Base-by-base conservation (phyloP, 768 basidiomycete species). In the Leccinum uliginosum region DNA sequence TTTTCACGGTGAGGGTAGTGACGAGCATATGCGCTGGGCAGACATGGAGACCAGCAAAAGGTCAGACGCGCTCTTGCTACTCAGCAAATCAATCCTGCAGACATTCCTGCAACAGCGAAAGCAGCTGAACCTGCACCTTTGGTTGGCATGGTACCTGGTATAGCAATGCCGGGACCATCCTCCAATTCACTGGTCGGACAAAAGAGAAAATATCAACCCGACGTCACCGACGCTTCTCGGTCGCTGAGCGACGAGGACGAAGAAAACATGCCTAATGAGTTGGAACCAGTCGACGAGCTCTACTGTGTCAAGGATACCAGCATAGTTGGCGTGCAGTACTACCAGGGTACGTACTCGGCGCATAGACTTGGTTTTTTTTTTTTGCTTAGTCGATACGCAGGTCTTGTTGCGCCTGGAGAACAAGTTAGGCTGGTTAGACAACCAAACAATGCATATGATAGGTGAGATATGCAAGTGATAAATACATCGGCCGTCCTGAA, bases 301-400 rank as follows among this genome's bases (percentile, higher is more conserved):
- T 91, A 87, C 65, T 80, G 83, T 44, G 76, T 72, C 14, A 51
- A 85, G 65, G 68, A 69, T 3, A 80, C 86, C 0, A 84, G 80
- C 48, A 82, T 92, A 10, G 93, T 94, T 0, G 93, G 93, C 0
- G 75, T 94, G 14, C 90, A 91, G 66, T 92, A 94, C 65, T 94
- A 94, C 65, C 76, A 76, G 66, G 87, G 87, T 83, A 32, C 1
- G 70, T 61, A 10, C 4, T 19, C 45, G 17, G 32, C 2, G 50
- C 51, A 29, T 59, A 9, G 3, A 30, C 11, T 51, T 51, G 30
- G 5, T 34, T 21, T 35, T 8, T 34, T 8, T 34, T 12, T n/a
- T 26, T n/a, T 7, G 43, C 52, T 60, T 19, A 64, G 55, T 9
- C 35, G 19, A 48, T 21, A n/a, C 34, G n/a, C 55, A 84, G 93